A percentile compares a stretch with the other conserved stretches of the same genome.
Evolutionary conservation across 2,329 filamentous ascomycete genomes (phyloP).

Genomic region (Neocucurbitaria cava): DNA sequence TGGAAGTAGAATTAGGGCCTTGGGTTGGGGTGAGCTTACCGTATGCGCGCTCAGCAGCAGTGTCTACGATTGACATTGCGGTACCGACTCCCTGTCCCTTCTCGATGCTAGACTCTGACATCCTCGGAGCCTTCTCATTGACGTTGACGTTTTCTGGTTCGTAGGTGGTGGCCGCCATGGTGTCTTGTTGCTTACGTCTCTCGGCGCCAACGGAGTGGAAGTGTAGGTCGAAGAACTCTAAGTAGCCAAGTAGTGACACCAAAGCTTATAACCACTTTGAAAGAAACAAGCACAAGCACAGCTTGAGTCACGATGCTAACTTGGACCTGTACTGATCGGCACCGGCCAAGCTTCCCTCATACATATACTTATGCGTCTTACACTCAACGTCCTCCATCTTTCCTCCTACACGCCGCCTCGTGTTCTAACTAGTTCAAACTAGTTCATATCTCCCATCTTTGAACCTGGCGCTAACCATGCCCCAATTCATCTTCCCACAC

Average conservation of each 20-base stretch:
- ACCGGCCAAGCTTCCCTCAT: not conserved
- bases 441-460: not conserved
- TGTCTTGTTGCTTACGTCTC: not conserved
- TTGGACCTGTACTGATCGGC: not conserved
- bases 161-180: not conserved
- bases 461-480: not conserved
- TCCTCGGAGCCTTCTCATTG: slow-evolving; percentile 5
- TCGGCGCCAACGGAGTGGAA: too few species aligned
- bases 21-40: slow-evolving; percentile 26
- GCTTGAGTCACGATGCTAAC: not conserved
- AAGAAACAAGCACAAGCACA: not conserved
- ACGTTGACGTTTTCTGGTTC: not conserved
- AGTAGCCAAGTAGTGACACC: too few species aligned
- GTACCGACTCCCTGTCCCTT: slow-evolving; percentile 1
- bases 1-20: not conserved
- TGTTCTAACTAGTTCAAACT: too few species aligned
- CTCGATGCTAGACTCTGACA: slow-evolving; percentile 7
- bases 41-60: slow-evolving; percentile 43
- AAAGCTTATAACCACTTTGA: not conserved
- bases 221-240: not conserved
- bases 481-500: not conserved
- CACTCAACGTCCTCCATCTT: not conserved
- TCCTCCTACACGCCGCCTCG: not conserved
- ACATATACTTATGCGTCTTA: not conserved
- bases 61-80: slow-evolving; percentile 28